Conservation (phyloP, 805 yeast genomes). For the Yamadazyma phyllophila region DNA sequence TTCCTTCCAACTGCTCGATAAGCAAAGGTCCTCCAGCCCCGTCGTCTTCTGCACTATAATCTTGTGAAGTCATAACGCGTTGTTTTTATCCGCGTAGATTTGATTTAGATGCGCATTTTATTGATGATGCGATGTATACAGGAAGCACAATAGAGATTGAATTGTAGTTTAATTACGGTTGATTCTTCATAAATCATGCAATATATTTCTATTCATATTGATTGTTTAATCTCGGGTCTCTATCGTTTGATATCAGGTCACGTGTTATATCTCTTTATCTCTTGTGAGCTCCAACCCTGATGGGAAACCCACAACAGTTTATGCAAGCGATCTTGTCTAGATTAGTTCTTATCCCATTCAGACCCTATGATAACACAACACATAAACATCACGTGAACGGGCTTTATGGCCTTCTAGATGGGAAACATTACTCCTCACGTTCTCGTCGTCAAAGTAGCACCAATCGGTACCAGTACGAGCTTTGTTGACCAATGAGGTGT, state of each 20-base stretch:
- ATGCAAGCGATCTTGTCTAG: not conserved
- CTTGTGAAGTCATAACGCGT: conserved; percentile 36
- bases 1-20: conserved; percentile 58
- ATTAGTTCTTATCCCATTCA: not conserved
- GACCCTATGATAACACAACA: conserved; percentile 60
- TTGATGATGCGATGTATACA: no score
- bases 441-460: conserved; percentile 77
- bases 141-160: no score
- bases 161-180: no score
- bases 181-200: no score
- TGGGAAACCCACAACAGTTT: no score
- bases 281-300: no score
- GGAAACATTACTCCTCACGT: conserved; percentile 40
- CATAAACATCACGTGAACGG: conserved; percentile 62
- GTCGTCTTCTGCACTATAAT: conserved; percentile 34
- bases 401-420: conserved; percentile 47
- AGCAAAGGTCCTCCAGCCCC: conserved; percentile 38
- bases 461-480: conserved; percentile 45
- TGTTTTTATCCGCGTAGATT: not conserved
- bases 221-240: no score
- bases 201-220: no score
- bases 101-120: no score
- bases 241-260: no score
- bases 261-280: no score
- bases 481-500: conserved; percentile 64